Conservation (phyloP, 164 flowering plant genomes). For the Sedum album region DNA sequence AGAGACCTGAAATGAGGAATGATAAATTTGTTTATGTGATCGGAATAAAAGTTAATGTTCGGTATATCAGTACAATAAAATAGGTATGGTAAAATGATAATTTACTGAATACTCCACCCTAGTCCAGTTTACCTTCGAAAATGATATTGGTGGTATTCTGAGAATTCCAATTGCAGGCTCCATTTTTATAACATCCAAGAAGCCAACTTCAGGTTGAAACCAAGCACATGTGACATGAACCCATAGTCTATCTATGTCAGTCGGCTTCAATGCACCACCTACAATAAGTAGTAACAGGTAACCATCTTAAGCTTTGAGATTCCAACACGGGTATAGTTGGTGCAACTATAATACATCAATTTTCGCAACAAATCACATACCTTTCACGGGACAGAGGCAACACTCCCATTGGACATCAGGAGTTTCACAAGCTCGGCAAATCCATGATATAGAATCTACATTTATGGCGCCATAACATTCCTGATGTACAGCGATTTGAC, state of each 20-base stretch:
- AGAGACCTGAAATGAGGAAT: no score
- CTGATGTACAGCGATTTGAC: slow-evolving; percentile 74
- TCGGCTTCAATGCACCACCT: slow-evolving; percentile 98
- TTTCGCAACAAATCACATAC: no score
- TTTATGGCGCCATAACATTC: slow-evolving; percentile 60
- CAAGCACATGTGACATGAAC: slow-evolving; percentile 64
- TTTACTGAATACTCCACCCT: no score
- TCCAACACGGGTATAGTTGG: no score
- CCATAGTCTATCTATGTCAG: slow-evolving; percentile 85
- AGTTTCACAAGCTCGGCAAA: slow-evolving; percentile 88
- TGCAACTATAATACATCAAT: no score
- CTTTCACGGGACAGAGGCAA: slow-evolving; percentile 98
- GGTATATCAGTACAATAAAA: no score
- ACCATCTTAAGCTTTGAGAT: slow-evolving; percentile 54
- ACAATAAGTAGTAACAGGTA: background rate
- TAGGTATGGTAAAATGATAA: no score
- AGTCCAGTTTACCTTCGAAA: slow-evolving; percentile 63
- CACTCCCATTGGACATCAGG: slow-evolving; percentile 80
- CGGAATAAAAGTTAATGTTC: no score
- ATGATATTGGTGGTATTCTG: slow-evolving; percentile 41
- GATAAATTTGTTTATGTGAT: no score
- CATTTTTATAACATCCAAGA: slow-evolving; percentile 47
- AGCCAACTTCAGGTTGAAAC: slow-evolving; percentile 63
- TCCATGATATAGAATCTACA: slow-evolving; percentile 63
- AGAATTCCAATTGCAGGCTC: slow-evolving; percentile 67